Percentiles rank a stretch among this genome's conserved stretches.
Evolutionary conservation across 1,139 yeast species (phyloP).

Genomic region (Kodamaea derodonti): DNA sequence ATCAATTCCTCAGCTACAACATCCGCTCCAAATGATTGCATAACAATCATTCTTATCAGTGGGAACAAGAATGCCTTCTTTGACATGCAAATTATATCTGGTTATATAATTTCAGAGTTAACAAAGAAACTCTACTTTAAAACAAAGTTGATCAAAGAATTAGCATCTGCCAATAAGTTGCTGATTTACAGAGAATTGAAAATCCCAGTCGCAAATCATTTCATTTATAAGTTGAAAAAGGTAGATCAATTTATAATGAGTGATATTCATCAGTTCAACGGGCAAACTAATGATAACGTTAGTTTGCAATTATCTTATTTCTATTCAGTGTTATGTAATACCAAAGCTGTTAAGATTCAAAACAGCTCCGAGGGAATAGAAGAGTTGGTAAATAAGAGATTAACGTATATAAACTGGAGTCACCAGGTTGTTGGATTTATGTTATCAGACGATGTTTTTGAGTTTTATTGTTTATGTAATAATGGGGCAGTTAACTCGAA

Average conservation of each 20-base stretch:
- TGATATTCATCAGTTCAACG: constrained; percentile 17
- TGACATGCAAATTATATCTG: constrained; percentile 61
- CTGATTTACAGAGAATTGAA: constrained; percentile 43
- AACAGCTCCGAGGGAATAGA: not conserved
- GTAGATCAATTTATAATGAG: constrained; percentile 33
- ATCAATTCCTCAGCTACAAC: too few species aligned
- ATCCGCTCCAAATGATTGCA: too few species aligned
- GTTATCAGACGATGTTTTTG: constrained; percentile 33
- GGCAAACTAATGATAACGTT: constrained; percentile 8
- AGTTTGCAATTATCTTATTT: constrained; percentile 28
- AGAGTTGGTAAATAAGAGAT: constrained; percentile 21
- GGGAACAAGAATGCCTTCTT: constrained; percentile 83
- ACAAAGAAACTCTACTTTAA: constrained; percentile 31
- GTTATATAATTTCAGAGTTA: constrained; percentile 46
- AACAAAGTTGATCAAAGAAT: constrained; percentile 35
- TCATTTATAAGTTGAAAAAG: constrained; percentile 67
- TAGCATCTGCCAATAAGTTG: constrained; percentile 16
- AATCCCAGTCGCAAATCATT: constrained; percentile 68
- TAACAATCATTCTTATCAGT: constrained; percentile 60
- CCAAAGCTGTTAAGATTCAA: constrained; percentile 25
- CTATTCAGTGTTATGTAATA: constrained; percentile 28
- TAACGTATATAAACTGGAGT: constrained; percentile 33
- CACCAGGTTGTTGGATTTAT: constrained; percentile 33
- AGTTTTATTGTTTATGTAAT: constrained; percentile 37
- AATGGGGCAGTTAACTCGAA: constrained; percentile 18